Evolutionary conservation across 2,329 filamentous ascomycete genomes (phyloP), one percentile per base, ranked within the genome.

Genomic region (Aureobasidium sp.): DNA sequence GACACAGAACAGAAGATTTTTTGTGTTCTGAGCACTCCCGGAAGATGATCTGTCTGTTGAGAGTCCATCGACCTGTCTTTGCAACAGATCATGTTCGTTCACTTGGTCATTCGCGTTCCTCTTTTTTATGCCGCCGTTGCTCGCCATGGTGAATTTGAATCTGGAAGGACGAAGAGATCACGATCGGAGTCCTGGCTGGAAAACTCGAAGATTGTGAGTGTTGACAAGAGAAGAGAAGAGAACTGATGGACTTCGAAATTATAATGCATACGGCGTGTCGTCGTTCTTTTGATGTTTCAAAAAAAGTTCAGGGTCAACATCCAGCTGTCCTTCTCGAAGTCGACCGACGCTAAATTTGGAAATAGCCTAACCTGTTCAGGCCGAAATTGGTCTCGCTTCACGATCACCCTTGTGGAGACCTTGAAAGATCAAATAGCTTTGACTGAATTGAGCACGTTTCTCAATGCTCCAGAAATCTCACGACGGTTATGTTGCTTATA

Each of bases 1-100:
- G n/a, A 96, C 89, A 59, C 90, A 91, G 57, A 95, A 80, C 44
- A 90, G 71, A 53, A 96, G 79, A 69, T 95, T 86, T 63, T 86
- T 14, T 3, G 60, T 57, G 1, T 55, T 56, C 38, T 65, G 25
- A n/a, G 47, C 32, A 52, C 45, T 56, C 12, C 51, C 55, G 10
- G 57, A 55, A 12, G 47, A 51, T 25, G 48, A 54, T 30, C 30
- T 38, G 16, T 44, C 50, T n/a, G 41, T 52, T 11, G 42, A 54
- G 11, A 55, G 47, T 21, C 45, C 29, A 19, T 58, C 54, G 11
- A 58, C 56, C 35, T 58, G 39, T 19, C 56, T 44, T 21, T 58
- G 50, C 27, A 58, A 30, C 16, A 56, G 21, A 16, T 29, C 57
- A 22, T 56, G 38, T 19, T 29, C 37, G 3, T 52, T 29, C 25